These are phyloP conservation scores for Aspergillus fischeri DNA, from an alignment of 2,329 filamentous ascomycete species.

Conservation along the genomic window DNA sequence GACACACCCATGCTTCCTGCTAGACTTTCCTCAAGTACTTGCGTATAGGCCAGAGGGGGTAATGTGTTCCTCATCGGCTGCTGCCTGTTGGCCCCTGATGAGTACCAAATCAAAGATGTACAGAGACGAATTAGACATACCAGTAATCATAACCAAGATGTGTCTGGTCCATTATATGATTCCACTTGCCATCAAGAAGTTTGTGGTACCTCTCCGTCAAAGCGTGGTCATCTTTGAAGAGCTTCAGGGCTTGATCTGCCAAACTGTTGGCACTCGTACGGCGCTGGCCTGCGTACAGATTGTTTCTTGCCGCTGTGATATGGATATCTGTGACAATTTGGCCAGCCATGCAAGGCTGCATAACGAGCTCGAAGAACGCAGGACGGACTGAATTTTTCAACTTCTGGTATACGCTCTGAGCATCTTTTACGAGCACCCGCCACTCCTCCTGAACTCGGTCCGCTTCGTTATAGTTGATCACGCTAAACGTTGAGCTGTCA, in stretches of 20 bases:
- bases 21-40: constrained; percentile 54
- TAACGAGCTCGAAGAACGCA: constrained; percentile 60
- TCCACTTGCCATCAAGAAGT: constrained; percentile 60
- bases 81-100: constrained; percentile 51
- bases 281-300: constrained; percentile 53
- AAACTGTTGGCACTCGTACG: constrained; percentile 54
- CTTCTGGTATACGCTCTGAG: constrained; percentile 54
- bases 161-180: constrained; percentile 56
- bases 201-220: constrained; percentile 56
- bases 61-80: constrained; percentile 68
- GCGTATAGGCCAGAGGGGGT: constrained; percentile 58
- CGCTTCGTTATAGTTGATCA: constrained; percentile 63
- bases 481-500: constrained; percentile 55
- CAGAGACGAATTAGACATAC: constrained; percentile 16
- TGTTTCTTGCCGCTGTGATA: constrained; percentile 50
- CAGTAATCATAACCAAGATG: constrained; percentile 48
- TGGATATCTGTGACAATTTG: constrained; percentile 54
- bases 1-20: constrained; percentile 61
- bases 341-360: constrained; percentile 58
- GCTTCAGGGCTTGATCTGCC: constrained; percentile 49
- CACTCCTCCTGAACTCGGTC: constrained; percentile 56
- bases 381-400: constrained; percentile 50
- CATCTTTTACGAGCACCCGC: constrained; percentile 49
- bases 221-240: constrained; percentile 55
- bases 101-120: constrained; percentile 27